These are phyloP conservation scores for Tephrocybe sp. DNA, from an alignment of 768 basidiomycete species.

Conservation along the genomic window DNA sequence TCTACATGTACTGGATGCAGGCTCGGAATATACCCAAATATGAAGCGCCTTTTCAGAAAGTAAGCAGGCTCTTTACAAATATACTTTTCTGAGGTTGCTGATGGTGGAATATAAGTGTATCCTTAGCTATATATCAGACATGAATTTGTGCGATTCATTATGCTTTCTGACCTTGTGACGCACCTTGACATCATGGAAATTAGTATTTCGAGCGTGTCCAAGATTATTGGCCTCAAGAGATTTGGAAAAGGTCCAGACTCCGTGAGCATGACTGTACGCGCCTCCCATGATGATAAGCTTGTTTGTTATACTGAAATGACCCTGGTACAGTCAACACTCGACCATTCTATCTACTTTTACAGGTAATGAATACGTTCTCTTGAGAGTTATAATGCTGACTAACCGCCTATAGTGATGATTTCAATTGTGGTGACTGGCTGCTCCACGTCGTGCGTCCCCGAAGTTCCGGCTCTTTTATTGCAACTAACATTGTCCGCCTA, in stretches of 20 bases:
- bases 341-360: conserved; percentile 83
- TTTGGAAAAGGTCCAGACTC: conserved; percentile 48
- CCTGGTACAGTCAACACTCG: conserved; percentile 58
- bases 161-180: background rate
- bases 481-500: conserved; percentile 22
- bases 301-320: conserved; percentile 1
- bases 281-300: background rate
- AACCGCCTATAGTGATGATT: conserved; percentile 51
- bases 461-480: background rate
- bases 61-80: conserved; percentile 20
- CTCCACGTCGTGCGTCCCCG: conserved; percentile 63
- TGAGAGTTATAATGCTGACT: background rate
- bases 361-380: conserved; percentile 40
- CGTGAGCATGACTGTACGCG: conserved; percentile 62
- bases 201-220: conserved; percentile 58
- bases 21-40: conserved; percentile 67
- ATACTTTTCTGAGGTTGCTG: background rate
- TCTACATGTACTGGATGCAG: conserved; percentile 80
- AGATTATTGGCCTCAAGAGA: conserved; percentile 54
- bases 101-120: conserved; percentile 55
- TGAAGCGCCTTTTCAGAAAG: conserved; percentile 77
- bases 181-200: conserved; percentile 9
- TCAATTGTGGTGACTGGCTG: conserved; percentile 80
- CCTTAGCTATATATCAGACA: conserved; percentile 75
- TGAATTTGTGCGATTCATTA: conserved; percentile 60